Evolutionary conservation across 2,329 filamentous ascomycete genomes (phyloP), one percentile per base, ranked within the genome.

Genomic region (Fusarium sambucinum): DNA sequence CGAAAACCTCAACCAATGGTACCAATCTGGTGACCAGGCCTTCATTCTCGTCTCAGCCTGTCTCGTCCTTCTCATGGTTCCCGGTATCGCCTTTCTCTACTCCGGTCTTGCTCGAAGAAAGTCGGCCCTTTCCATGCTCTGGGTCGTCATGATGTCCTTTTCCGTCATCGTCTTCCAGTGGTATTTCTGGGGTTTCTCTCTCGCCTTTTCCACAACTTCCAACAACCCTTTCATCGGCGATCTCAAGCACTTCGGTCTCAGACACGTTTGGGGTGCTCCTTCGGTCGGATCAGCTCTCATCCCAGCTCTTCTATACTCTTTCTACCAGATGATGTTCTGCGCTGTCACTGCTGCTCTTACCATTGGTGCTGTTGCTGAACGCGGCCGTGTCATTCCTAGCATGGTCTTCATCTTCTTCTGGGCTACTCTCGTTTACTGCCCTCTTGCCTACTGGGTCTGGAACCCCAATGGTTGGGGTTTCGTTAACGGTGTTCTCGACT

Each of bases 271-370:
- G 73, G 96, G 87, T 54, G 84, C 86, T 45, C 94, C 94, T n/a
- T 96, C 93, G 63, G 93, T 92, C 27, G 96, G 94, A 57, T 96
- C 92, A 32, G 91, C 94, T 19, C 86, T 97, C 64, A 89, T 98
- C 73, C 93, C 96, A 2, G 93, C 94, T 76, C 85, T 99, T 40
- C 87, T 98, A 5, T 98, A 96, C 81, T 92, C 93, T 40, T 97
- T 98, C 81, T 98, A 97, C 81, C 92, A 97, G 92, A 93, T 98
- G 91, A 94, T 97, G 91, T 99, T 99, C 85, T 96, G 92, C 79
- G 92, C 89, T 74, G 93, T 97, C 68, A 99, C 95, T 16, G 94
- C 90, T 54, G 94, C 93, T 58, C 97, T 99, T 75, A 88, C 96
- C 42, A 90, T 97, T 77, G 96, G 96, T 66, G 92, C 94, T 66